phyloP scores from a whole-genome alignment of 257 asterid genomes.

The Salvia miltiorrhiza region DNA sequence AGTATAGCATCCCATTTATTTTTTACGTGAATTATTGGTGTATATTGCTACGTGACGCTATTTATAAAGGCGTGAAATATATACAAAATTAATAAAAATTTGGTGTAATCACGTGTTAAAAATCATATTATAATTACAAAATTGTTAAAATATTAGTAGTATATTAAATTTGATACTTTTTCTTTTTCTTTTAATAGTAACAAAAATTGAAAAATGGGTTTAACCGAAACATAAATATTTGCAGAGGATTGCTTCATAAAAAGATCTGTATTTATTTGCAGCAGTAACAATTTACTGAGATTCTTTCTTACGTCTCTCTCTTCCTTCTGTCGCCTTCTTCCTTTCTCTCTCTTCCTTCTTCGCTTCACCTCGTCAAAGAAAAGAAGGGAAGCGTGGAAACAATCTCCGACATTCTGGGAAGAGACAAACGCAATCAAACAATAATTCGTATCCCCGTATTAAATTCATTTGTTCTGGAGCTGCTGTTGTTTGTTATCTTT shows the following conservation, averaged over 20 bases:
- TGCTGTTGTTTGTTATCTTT: constrained; percentile 22
- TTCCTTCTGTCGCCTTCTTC: constrained; percentile 22
- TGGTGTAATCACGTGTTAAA: too few relatives aligned
- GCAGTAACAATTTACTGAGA: constrained; percentile 24
- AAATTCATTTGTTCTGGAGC: constrained; percentile 6
- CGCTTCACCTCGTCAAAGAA: constrained; percentile 32
- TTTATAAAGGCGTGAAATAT: too few relatives aligned
- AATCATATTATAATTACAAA: too few relatives aligned
- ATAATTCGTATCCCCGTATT: not conserved
- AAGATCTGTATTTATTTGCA: constrained; percentile 17
- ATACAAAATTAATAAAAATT: too few relatives aligned
- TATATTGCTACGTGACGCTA: too few relatives aligned
- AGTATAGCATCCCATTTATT: too few relatives aligned
- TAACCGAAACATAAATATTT: not conserved
- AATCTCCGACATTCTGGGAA: constrained; percentile 16
- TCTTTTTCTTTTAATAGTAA: too few relatives aligned
- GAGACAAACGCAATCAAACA: not conserved
- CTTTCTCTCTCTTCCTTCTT: constrained; percentile 50
- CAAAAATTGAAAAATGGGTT: too few relatives aligned
- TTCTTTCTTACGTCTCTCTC: constrained; percentile 43
- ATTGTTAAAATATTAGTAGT: too few relatives aligned
- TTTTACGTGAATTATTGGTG: too few relatives aligned
- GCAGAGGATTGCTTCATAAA: not conserved
- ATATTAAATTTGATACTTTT: too few relatives aligned
- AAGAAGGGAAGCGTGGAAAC: constrained; percentile 42